These are phyloP conservation scores for Fusarium buxicola DNA, from an alignment of 2,329 filamentous ascomycete genomes.

Conservation along the genomic window DNA sequence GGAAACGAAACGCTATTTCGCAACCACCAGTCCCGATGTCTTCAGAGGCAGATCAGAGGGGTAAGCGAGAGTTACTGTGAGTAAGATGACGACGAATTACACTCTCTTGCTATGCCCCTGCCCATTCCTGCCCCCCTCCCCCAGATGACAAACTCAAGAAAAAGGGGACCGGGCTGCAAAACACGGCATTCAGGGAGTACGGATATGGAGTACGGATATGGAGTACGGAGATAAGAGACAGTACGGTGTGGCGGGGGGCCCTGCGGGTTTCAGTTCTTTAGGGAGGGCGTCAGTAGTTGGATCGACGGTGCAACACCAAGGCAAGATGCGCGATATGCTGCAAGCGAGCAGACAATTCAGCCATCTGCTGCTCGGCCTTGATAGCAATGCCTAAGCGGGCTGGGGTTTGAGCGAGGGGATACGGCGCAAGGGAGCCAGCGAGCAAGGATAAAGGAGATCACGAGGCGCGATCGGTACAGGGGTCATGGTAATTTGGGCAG, in stretches of 20 bases:
- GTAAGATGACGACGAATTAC: slow-evolving; percentile 33
- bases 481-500: slow-evolving; percentile 36
- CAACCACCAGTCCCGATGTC: slow-evolving; percentile 5
- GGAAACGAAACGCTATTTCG: slow-evolving; percentile 18
- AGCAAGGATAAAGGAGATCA: slow-evolving; percentile 44
- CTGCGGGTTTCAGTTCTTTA: slow-evolving; percentile 37
- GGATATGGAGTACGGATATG: too few species aligned
- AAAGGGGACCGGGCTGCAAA: slow-evolving; percentile 25
- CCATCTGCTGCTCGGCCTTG: slow-evolving; percentile 7
- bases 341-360: slow-evolving; percentile 7
- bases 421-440: slow-evolving; percentile 35
- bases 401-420: slow-evolving; percentile 8
- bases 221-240: slow-evolving; percentile 1
- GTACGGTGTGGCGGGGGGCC: slow-evolving; percentile 3
- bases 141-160: slow-evolving; percentile 18
- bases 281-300: slow-evolving; percentile 32
- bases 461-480: slow-evolving; percentile 43
- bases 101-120: background rate
- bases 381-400: slow-evolving; percentile 16
- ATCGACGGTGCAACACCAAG: slow-evolving; percentile 33
- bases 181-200: slow-evolving; percentile 8
- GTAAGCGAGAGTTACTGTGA: background rate
- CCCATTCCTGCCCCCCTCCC: slow-evolving; percentile 7
- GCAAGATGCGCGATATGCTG: slow-evolving; percentile 10
- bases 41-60: slow-evolving; percentile 13